phyloP scores from a whole-genome alignment of 352 stramenopile species.

The Phytophthora citrophthora region DNA sequence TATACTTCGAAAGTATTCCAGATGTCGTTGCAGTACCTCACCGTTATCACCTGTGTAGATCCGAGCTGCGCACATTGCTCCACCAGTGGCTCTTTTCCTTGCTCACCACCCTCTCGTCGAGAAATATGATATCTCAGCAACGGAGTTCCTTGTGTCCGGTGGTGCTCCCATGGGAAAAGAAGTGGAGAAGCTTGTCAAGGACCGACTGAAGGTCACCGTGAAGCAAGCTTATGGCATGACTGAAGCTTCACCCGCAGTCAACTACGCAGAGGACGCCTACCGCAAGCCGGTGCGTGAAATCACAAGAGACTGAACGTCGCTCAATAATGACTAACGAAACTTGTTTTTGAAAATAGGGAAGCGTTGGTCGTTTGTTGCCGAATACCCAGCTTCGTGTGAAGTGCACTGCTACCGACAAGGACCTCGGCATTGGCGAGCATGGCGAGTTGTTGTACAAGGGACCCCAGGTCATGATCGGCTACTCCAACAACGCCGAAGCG shows the following conservation, averaged over 20 bases:
- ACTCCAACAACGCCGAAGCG: slow-evolving; percentile 88
- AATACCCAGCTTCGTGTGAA: slow-evolving; percentile 69
- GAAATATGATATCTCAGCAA: slow-evolving; percentile 89
- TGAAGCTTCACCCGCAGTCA: slow-evolving; percentile 49
- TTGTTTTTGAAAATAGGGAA: slow-evolving; percentile 25
- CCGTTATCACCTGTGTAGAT: slow-evolving; percentile 30
- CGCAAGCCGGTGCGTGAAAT: slow-evolving; percentile 32
- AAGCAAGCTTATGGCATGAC: slow-evolving; percentile 75
- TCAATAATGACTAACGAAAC: slow-evolving; percentile 1
- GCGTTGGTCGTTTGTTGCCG: slow-evolving; percentile 61
- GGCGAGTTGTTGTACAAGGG: slow-evolving; percentile 91
- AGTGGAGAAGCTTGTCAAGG: slow-evolving; percentile 71
- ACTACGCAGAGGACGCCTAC: slow-evolving; percentile 37
- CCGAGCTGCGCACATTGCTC: slow-evolving; percentile 74
- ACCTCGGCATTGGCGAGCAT: slow-evolving; percentile 39
- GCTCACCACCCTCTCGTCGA: slow-evolving; percentile 92
- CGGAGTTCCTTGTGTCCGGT: slow-evolving; percentile 78
- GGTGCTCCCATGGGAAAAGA: slow-evolving; percentile 90
- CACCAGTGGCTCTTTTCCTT: slow-evolving; percentile 85
- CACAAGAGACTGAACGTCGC: too few species aligned
- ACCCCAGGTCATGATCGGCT: slow-evolving; percentile 94
- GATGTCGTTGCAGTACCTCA: neutral
- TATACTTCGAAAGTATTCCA: too few species aligned
- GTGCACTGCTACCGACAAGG: slow-evolving; percentile 49
- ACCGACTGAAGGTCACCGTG: slow-evolving; percentile 63